Percentiles rank a stretch among this genome's conserved stretches.
phyloP scores from a whole-genome alignment of 345 rosid species.

The Litchi chinensis region DNA sequence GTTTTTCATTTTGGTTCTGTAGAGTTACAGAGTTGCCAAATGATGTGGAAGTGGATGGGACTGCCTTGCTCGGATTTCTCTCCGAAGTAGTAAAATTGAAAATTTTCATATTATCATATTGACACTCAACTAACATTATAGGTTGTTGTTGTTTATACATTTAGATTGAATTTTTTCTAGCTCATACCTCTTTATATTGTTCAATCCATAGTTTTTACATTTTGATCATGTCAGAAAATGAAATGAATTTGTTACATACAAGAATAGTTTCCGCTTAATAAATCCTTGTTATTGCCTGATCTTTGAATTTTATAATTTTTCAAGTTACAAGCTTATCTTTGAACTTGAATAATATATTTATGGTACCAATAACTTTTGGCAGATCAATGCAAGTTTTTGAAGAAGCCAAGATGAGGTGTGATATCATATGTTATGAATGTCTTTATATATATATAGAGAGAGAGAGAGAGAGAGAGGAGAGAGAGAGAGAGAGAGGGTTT shows the following conservation, averaged over 20 bases:
- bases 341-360: too few relatives aligned
- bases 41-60: conserved; percentile 27
- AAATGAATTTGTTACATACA: neutral
- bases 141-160: neutral
- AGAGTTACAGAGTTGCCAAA: conserved; percentile 59
- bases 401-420: too few relatives aligned
- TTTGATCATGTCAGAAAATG: too few relatives aligned
- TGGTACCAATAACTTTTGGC: too few relatives aligned
- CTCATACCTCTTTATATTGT: neutral
- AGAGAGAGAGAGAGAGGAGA: too few relatives aligned
- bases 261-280: neutral
- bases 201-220: neutral
- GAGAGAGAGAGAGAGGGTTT: too few relatives aligned
- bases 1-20: conserved; percentile 20
- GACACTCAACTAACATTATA: neutral
- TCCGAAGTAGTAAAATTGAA: neutral
- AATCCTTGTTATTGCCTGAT: too few relatives aligned
- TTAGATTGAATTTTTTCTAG: neutral
- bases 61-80: neutral
- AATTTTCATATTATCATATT: neutral
- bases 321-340: too few relatives aligned
- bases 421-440: too few relatives aligned
- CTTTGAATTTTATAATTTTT: too few relatives aligned
- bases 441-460: too few relatives aligned
- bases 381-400: too few relatives aligned